Evolutionary conservation across 257 asterid genomes (phyloP), one percentile per base, ranked within the genome.

Genomic region (Thymus mandschuricus): DNA sequence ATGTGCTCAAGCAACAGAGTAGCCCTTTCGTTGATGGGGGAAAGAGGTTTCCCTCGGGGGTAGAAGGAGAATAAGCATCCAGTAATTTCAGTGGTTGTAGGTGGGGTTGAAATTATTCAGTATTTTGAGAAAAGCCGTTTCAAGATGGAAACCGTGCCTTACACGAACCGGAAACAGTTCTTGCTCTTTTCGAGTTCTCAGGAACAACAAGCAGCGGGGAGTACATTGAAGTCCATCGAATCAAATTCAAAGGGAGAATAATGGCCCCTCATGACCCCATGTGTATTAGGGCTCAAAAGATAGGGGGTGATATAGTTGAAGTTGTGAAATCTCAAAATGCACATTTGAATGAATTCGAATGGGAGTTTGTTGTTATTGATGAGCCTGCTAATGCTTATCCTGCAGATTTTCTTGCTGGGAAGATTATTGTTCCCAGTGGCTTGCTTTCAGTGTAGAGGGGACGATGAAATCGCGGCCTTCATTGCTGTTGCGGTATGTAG

Each of bases 361-460:
- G 99, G 99, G 99, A 94, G 86, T 89, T 94, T 70, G 66, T 94
- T 70, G 88, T 94, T 68, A 92, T 94, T 65, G 68, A 89, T 67
- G 87, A 86, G 31, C 94, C 99, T 38, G 7, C 7, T 65, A 54
- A 80, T 71, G 82, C 89, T 35, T 88, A 95, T 78, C 98, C 99
- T 3, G 84, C 85, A 5, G 89, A 95, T 79, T 70, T 86, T 85
- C 98, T 98, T 70, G 97, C 98, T 71, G 98, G 99, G 27, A 95
- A 95, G 89, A 95, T 95, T 81, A 96, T 95, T 29, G 99, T 95
- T 50, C 89, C 89, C 73, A 88, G 97, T 0, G 98, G 97, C 34
- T 80, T 95, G 88, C 91, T 92, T 21, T 34, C 95, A 87, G 83
- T 95, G 92, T 58, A 82, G 58, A 70, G 83, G 96, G 0, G 96